Base-by-base conservation (phyloP, 225 moss, liverwort and hornwort genomes). In the Polytrichum formosum region DNA sequence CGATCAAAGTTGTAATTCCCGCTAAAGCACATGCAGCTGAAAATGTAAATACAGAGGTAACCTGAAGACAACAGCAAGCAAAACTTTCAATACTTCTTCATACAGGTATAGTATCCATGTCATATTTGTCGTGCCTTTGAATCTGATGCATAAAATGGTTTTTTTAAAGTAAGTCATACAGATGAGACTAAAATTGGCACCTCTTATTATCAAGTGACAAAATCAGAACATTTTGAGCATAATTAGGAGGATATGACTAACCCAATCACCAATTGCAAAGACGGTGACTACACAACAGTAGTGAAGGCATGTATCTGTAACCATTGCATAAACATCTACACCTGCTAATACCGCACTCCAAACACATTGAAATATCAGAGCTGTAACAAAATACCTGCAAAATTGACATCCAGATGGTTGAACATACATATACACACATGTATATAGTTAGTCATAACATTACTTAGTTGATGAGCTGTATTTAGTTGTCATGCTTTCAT, bases 1-100 rank as follows among this genome's bases (percentile, higher is more conserved):
- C 88, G 35, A 92, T 87, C 29, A 92, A 73, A 22, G 85, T 90
- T 54, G 92, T 90, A 46, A 92, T 92, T 74, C 92, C 92, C 7
- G 85, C 87, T 71, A 90, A 31, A 54, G 92, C 85, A 28, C 90
- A 92, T 67, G 83, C 90, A 22, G 92, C 90, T 67, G 92, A 83
- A 53, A 92, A 88, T 1, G 87, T 90, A 82, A 90, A 75, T 69
- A 87, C 88, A 33, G 92, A 84, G 59, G 90, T 90, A 56, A 92
- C 78, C 92, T 92, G 70, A 26, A 62, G 1, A 72, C 0, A 64
- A 4, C 62, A 53, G 0, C 70, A 66, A 13, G 27, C 6, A 26
- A n/a, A 26, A 0, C 0, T 6, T 1, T 17, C 6, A 59, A 58
- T 58, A 6, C 20, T 58, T 56, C 18, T 18, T 20, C 23, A 58